Conservation (phyloP, 192 early-diverging fungal species). For the Funneliformis geosporum region DNA sequence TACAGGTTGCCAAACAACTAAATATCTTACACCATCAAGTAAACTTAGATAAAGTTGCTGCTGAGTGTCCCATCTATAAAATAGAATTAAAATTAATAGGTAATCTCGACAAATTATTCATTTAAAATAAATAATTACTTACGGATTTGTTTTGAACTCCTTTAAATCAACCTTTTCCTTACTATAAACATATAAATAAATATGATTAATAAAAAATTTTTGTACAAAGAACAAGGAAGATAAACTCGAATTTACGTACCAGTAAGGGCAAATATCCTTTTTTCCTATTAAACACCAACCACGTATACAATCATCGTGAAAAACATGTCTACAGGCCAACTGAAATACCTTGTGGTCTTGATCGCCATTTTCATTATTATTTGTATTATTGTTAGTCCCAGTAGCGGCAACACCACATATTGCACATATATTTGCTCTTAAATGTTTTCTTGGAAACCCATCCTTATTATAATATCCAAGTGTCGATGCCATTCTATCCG, state of each 20-base stretch:
- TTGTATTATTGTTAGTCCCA: background rate
- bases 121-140: slow-evolving; percentile 27
- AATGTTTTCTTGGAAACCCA: slow-evolving; percentile 57
- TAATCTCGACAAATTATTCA: background rate
- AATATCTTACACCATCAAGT: slow-evolving; percentile 59
- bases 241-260: slow-evolving; percentile 35
- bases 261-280: slow-evolving; percentile 66
- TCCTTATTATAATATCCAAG: slow-evolving; percentile 65
- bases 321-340: slow-evolving; percentile 56
- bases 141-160: slow-evolving; percentile 63
- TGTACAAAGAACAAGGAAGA: background rate
- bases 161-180: slow-evolving; percentile 66
- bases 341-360: slow-evolving; percentile 38
- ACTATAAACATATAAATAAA: slow-evolving; percentile 37
- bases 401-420: slow-evolving; percentile 48
- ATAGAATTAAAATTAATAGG: background rate
- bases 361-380: slow-evolving; percentile 24
- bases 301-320: slow-evolving; percentile 66
- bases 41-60: slow-evolving; percentile 64
- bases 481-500: slow-evolving; percentile 63
- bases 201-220: background rate
- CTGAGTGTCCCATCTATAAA: slow-evolving; percentile 60
- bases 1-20: slow-evolving; percentile 56
- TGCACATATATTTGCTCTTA: slow-evolving; percentile 56
- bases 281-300: slow-evolving; percentile 67